Conservation (phyloP, 768 basidiomycete species). For the Termitomyces sp. region DNA sequence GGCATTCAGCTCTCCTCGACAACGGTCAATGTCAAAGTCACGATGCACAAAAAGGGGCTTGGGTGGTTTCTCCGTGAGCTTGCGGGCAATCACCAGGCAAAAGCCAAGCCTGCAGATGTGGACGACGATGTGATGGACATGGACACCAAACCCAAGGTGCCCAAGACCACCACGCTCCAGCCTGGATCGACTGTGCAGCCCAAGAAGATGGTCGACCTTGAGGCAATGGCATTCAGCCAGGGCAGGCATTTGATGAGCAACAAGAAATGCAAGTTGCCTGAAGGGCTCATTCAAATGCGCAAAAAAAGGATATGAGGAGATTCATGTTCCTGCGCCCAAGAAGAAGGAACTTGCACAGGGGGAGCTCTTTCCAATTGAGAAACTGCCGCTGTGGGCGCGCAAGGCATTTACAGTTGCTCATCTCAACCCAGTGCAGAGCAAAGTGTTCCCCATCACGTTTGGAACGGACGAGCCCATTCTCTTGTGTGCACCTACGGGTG, state of each 20-base stretch:
- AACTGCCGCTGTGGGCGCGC: constrained; percentile 81
- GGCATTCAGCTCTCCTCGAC: too few relatives aligned
- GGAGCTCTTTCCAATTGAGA: constrained; percentile 69
- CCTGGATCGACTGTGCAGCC: constrained; percentile 88
- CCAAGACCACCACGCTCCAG: constrained; percentile 81
- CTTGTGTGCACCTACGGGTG: constrained; percentile 96
- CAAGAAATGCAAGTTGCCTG: constrained; percentile 96
- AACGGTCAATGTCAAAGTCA: constrained; percentile 92
- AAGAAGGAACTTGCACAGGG: constrained; percentile 55
- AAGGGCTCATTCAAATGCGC: constrained; percentile 94
- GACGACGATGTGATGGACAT: constrained; percentile 77
- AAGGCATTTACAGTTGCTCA: constrained; percentile 78
- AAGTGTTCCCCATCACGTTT: constrained; percentile 88
- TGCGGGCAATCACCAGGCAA: constrained; percentile 71
- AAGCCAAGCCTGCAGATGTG: constrained; percentile 23
- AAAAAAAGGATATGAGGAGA: constrained; percentile 96
- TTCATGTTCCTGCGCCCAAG: constrained; percentile 93
- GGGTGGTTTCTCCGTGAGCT: constrained; percentile 94
- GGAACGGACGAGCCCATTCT: constrained; percentile 92
- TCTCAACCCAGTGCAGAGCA: constrained; percentile 91
- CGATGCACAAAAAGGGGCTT: constrained; percentile 95
- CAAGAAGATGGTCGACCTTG: constrained; percentile 81
- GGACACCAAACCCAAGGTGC: constrained; percentile 58
- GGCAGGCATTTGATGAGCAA: constrained; percentile 98
- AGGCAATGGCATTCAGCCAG: constrained; percentile 90